Evolutionary conservation across 495 filamentous ascomycete species (phyloP), one percentile per base, ranked within the genome.

Genomic region (Venustampulla echinocandica): DNA sequence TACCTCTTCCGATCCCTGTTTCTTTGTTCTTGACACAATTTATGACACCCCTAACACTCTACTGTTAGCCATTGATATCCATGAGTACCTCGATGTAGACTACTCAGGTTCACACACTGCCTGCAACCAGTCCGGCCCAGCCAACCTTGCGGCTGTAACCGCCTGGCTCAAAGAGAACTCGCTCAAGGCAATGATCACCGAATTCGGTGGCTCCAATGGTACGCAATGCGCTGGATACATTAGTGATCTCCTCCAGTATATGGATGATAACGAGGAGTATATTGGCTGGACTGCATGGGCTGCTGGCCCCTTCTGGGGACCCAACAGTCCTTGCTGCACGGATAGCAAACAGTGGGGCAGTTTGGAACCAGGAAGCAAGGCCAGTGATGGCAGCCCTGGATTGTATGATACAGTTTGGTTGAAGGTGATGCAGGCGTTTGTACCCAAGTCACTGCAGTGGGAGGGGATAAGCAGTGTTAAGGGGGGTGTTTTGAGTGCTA

Each of bases 261-360:
- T 75, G 64, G 50, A 60, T 9, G 32, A 64, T 35, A 74, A 75
- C 50, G 62, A 65, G 4, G 70, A 65, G 42, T 76, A 69, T 44
- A 73, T 74, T 44, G 72, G 72, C 1, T 76, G 72, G 72, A 69
- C 72, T 0, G 69, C 69, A 10, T 76, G 69, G 70, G 70, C 71
- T 4, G 72, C 71, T 3, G 70, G 70, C 0, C 70, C 72, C 1
- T 67, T 74, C 46, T 73, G 70, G 71, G 70, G 72, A 0, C 42
- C 56, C 14, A 55, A 60, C 19, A 67, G 62, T 51, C 64, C 72
- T 1, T 76, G 69, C 59, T 76, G 69, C 57, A 68, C 67, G 0
- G 65, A 73, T 55, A 58, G 56, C 27, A 49, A 50, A 32, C 61
- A 65, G 40, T 63, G 60, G 23, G 72, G 69, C 1, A 69, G 65